Percentiles rank a stretch among this genome's conserved stretches.
phyloP scores from a whole-genome alignment of 1,284 basidiomycete species.

The Cutaneotrichosporon mucoides region DNA sequence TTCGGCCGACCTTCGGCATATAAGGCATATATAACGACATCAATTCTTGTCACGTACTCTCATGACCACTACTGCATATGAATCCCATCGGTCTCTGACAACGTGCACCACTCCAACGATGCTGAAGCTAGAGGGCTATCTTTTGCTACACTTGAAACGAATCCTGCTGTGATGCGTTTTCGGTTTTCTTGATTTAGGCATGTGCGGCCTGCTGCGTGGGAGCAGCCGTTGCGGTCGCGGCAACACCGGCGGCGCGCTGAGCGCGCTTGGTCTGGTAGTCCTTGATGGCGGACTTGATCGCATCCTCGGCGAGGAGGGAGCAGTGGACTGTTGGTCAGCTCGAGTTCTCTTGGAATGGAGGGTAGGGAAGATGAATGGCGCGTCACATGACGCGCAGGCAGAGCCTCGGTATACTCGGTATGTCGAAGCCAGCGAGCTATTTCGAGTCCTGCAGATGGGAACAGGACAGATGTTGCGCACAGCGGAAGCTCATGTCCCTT shows the following conservation, averaged over 20 bases:
- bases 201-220: conserved; percentile 10
- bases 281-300: conserved; percentile 88
- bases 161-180: neutral
- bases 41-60: neutral
- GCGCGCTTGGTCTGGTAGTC: conserved; percentile 78
- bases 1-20: too few relatives aligned
- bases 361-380: too few relatives aligned
- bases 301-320: conserved; percentile 94
- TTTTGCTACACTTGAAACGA: conserved; percentile 4
- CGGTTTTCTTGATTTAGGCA: conserved; percentile 1
- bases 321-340: conserved; percentile 49
- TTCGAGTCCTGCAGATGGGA: too few relatives aligned
- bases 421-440: too few relatives aligned
- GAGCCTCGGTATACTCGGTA: too few relatives aligned
- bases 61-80: neutral
- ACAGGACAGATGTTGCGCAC: too few relatives aligned
- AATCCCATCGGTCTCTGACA: neutral
- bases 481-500: too few relatives aligned
- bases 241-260: conserved; percentile 15
- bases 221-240: conserved; percentile 4
- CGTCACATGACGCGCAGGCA: too few relatives aligned
- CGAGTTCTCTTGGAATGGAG: too few relatives aligned
- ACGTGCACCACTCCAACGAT: neutral
- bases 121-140: neutral
- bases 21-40: too few relatives aligned